Evolutionary conservation across 805 yeast species (phyloP).

Genomic region (Candida corydali): DNA sequence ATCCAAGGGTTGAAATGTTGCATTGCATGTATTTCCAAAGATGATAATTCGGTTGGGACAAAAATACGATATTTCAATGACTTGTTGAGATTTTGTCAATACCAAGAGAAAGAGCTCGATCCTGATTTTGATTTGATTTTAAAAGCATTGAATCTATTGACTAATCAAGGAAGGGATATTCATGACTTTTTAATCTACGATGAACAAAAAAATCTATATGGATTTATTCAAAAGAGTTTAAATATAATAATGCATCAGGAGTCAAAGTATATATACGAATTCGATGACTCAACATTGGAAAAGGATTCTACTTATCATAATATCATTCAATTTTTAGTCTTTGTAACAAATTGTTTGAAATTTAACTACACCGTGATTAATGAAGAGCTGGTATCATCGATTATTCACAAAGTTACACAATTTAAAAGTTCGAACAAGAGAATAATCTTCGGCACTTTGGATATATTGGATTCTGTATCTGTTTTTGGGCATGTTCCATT

Average conservation of each 20-base stretch:
- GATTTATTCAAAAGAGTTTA: slow-evolving; percentile 13
- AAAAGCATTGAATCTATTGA: slow-evolving; percentile 41
- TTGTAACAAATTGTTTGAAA: slow-evolving; percentile 43
- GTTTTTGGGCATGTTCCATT: slow-evolving; percentile 46
- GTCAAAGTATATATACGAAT: no score
- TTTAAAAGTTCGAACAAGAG: slow-evolving; percentile 34
- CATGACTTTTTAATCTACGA: slow-evolving; percentile 48
- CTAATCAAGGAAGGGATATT: slow-evolving; percentile 51
- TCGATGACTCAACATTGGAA: no score
- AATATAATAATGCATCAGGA: slow-evolving; percentile 11
- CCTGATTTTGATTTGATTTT: slow-evolving; percentile 51
- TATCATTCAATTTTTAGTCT: slow-evolving; percentile 22
- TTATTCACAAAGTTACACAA: slow-evolving; percentile 31
- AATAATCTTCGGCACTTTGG: slow-evolving; percentile 36
- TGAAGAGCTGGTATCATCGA: slow-evolving; percentile 25
- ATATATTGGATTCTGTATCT: slow-evolving; percentile 40
- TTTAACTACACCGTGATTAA: slow-evolving; percentile 45
- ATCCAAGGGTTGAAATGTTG: slow-evolving; percentile 52
- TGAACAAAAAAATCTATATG: slow-evolving; percentile 19
- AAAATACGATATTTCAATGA: slow-evolving; percentile 58
- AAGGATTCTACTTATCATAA: slow-evolving; percentile 12
- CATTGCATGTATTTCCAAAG: slow-evolving; percentile 50
- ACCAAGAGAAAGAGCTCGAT: slow-evolving; percentile 20
- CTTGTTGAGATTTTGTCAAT: slow-evolving; percentile 42
- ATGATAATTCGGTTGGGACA: slow-evolving; percentile 47